These are phyloP conservation scores for Amborella trichopoda DNA, from an alignment of 164 flowering plant species.

Conservation along the genomic window DNA sequence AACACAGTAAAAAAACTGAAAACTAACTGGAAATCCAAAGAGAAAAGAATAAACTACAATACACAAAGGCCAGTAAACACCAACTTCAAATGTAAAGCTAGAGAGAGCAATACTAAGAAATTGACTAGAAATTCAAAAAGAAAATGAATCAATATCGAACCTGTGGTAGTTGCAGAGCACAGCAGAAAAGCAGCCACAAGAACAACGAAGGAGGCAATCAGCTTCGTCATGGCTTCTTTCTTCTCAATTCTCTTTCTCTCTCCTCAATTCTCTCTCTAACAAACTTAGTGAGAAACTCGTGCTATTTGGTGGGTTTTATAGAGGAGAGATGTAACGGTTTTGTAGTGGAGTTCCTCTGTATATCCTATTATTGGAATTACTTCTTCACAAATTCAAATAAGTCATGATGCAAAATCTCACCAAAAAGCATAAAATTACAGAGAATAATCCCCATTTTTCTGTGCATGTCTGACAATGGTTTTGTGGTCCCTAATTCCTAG, in stretches of 20 bases:
- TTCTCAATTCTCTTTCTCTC: constrained; percentile 3
- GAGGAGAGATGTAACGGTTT: too few species aligned
- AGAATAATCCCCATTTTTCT: too few species aligned
- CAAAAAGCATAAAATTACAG: too few species aligned
- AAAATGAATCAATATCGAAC: constrained; percentile 1
- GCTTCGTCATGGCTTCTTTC: constrained; percentile 1
- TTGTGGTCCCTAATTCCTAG: too few species aligned
- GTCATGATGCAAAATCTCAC: too few species aligned
- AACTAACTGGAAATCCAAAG: background rate
- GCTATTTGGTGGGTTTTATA: too few species aligned
- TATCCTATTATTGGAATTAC: too few species aligned
- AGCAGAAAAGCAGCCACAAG: constrained; percentile 2
- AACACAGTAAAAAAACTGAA: background rate
- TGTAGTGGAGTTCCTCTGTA: too few species aligned
- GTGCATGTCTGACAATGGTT: too few species aligned
- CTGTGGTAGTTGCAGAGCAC: constrained; percentile 6
- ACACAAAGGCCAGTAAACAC: background rate
- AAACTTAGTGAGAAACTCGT: too few species aligned
- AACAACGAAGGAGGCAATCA: background rate
- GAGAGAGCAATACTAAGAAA: background rate
- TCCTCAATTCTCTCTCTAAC: too few species aligned
- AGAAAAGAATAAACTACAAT: background rate
- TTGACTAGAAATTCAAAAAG: background rate
- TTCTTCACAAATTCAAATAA: too few species aligned
- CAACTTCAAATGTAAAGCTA: background rate